These are phyloP conservation scores for Ciborinia camelliae DNA, from an alignment of 2,329 filamentous ascomycete genomes.

Conservation along the genomic window DNA sequence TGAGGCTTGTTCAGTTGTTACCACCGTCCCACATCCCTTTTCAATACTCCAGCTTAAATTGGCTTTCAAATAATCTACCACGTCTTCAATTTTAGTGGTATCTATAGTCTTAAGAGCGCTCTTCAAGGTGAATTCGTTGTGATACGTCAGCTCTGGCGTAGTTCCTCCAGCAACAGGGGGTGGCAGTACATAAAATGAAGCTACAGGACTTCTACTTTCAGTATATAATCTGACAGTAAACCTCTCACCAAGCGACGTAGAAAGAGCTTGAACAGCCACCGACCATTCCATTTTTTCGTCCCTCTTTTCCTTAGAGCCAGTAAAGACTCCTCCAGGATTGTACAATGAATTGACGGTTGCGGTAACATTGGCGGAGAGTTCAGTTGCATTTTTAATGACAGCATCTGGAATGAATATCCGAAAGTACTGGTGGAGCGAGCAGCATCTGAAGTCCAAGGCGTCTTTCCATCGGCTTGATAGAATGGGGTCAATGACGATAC, in stretches of 20 bases:
- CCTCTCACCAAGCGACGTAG: not conserved
- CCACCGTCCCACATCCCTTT: slow-evolving; percentile 16
- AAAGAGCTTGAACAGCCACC: slow-evolving; percentile 3
- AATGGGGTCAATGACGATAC: slow-evolving; percentile 32
- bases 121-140: slow-evolving; percentile 29
- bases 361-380: slow-evolving; percentile 59
- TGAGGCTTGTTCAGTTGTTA: slow-evolving; percentile 15
- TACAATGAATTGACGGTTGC: slow-evolving; percentile 57
- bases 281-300: slow-evolving; percentile 26
- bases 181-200: not conserved
- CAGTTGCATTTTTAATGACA: slow-evolving; percentile 45
- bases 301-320: not conserved
- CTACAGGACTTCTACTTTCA: not conserved
- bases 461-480: slow-evolving; percentile 31
- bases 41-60: slow-evolving; percentile 33
- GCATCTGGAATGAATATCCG: slow-evolving; percentile 42
- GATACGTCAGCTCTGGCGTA: slow-evolving; percentile 25
- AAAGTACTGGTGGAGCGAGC: slow-evolving; percentile 25
- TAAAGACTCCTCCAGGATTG: slow-evolving; percentile 21
- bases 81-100: slow-evolving; percentile 18
- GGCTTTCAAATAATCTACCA: slow-evolving; percentile 26
- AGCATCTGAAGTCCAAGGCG: slow-evolving; percentile 26
- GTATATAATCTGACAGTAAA: not conserved
- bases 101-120: slow-evolving; percentile 19
- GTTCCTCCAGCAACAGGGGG: not conserved